Evolutionary conservation across 1,284 basidiomycete species (phyloP).

Genomic region (Ceratobasidium sp.): DNA sequence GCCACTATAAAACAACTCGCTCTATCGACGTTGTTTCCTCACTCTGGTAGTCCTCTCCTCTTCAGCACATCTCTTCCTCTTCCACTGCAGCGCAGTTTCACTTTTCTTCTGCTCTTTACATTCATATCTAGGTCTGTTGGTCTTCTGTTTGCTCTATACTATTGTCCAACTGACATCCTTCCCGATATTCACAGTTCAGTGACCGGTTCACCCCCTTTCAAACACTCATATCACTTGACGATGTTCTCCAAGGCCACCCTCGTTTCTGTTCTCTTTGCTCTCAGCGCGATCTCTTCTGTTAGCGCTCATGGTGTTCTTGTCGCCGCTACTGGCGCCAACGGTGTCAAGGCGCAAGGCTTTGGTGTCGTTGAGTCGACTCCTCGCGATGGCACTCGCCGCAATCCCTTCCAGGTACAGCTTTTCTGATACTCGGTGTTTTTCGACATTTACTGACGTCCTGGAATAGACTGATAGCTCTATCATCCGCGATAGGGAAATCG

Average conservation of each 20-base stretch:
- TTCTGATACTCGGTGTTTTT: not conserved
- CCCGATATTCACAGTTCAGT: not conserved
- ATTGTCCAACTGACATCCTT: not conserved
- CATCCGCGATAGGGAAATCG: constrained; percentile 45
- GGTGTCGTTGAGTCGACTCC: constrained; percentile 46
- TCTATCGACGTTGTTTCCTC: not conserved
- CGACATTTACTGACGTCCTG: not conserved
- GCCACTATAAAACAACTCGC: not conserved
- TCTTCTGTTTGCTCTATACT: too few relatives aligned
- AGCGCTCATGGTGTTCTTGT: constrained; percentile 45
- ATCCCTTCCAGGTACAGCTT: constrained; percentile 45
- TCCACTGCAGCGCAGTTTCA: not conserved
- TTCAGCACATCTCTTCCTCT: not conserved
- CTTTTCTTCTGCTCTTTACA: too few relatives aligned
- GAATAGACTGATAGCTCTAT: constrained; percentile 45
- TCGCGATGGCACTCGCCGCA: constrained; percentile 43
- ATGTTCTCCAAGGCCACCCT: constrained; percentile 40
- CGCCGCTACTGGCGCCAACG: constrained; percentile 45
- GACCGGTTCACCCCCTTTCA: constrained; percentile 32
- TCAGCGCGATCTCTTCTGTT: constrained; percentile 38
- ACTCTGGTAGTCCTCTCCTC: constrained; percentile 27
- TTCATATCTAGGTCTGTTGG: too few relatives aligned
- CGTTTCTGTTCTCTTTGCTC: constrained; percentile 36
- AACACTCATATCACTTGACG: constrained; percentile 16
- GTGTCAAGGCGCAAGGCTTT: constrained; percentile 44